Percentiles rank a stretch among this genome's conserved stretches.
These are phyloP conservation scores for Ambrosia trifida DNA, from an alignment of 129 eudicot species.

Conservation along the genomic window DNA sequence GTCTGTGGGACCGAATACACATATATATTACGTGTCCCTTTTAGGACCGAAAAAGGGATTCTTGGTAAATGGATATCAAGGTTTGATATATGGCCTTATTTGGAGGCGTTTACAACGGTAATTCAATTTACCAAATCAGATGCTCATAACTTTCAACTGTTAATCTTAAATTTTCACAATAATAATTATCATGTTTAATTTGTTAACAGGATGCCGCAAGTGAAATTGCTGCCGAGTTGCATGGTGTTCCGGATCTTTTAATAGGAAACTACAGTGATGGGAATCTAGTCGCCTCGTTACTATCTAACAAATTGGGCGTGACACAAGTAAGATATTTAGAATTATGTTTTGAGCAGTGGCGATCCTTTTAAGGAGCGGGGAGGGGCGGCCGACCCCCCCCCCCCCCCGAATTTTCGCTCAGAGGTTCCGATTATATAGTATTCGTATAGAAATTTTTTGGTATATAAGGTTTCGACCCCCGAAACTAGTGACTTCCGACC, in stretches of 20 bases:
- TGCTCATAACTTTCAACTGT: not conserved
- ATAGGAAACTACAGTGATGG: constrained; percentile 99
- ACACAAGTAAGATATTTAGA: constrained; percentile 57
- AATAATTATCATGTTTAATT: constrained; percentile 14
- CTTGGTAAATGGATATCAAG: constrained; percentile 95
- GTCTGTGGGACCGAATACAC: constrained; percentile 75
- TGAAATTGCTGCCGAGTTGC: constrained; percentile 83
- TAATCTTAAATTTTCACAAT: not conserved
- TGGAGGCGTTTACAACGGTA: constrained; percentile 85
- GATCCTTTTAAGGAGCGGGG: too few relatives aligned
- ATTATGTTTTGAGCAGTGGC: not conserved
- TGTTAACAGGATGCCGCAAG: constrained; percentile 68
- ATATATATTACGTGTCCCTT: constrained; percentile 85
- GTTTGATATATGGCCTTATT: constrained; percentile 95
- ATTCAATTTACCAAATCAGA: not conserved
- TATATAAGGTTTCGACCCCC: too few relatives aligned
- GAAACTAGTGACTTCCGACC: too few relatives aligned
- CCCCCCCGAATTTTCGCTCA: too few relatives aligned
- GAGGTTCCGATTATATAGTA: too few relatives aligned
- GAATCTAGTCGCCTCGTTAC: constrained; percentile 84
- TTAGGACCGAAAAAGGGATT: constrained; percentile 75
- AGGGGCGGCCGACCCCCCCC: too few relatives aligned
- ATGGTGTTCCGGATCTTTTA: constrained; percentile 76
- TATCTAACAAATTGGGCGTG: constrained; percentile 85
- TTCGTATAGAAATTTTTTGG: too few relatives aligned